Percentiles rank a stretch among this genome's conserved stretches.
phyloP scores from a whole-genome alignment of 352 stramenopile genomes.

The Pythium vanterpoolii region DNA sequence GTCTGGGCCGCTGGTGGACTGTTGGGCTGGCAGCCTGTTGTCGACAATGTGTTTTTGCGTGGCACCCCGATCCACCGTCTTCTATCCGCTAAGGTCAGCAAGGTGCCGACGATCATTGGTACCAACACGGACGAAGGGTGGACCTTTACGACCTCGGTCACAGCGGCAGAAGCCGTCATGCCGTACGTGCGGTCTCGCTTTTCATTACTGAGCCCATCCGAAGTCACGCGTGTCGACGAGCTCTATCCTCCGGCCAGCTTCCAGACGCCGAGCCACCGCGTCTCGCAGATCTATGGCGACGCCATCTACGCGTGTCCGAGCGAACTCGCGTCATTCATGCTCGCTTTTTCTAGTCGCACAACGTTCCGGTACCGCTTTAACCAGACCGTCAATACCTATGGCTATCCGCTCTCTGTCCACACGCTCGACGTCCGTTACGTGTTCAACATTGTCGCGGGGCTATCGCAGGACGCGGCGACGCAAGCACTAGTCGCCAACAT shows the following conservation, averaged over 20 bases:
- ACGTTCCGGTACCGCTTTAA: not conserved
- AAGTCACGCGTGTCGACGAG: not conserved
- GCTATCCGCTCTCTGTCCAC: not conserved
- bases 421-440: constrained; percentile 9
- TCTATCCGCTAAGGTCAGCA: not conserved
- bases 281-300: constrained; percentile 6
- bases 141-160: not conserved
- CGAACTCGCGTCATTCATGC: not conserved
- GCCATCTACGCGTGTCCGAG: constrained; percentile 11
- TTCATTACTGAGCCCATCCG: not conserved
- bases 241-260: constrained; percentile 14
- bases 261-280: not conserved
- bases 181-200: not conserved
- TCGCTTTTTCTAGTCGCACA: not conserved
- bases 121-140: constrained; percentile 15
- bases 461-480: not conserved
- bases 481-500: constrained; percentile 1
- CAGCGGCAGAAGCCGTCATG: not conserved
- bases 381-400: no score
- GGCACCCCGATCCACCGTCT: not conserved
- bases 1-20: not conserved
- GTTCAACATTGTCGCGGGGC: constrained; percentile 3
- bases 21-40: constrained; percentile 1
- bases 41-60: not conserved
- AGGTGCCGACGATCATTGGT: constrained; percentile 1